phyloP scores from a whole-genome alignment of 805 yeast species.

The Debaryomyces hansenii region DNA sequence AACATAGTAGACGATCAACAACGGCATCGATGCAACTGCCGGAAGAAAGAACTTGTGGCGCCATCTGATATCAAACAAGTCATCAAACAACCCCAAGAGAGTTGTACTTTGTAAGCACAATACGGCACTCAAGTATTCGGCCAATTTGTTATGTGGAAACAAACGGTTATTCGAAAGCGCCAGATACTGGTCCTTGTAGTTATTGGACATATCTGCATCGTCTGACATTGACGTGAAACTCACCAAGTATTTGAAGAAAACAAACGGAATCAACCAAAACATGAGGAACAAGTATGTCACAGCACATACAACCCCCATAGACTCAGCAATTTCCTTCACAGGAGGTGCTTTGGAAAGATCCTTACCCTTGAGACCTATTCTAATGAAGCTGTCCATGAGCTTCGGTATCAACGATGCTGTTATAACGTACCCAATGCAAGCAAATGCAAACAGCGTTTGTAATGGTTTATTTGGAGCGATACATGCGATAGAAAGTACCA shows the following conservation, averaged over 20 bases:
- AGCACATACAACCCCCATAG: conserved; percentile 89
- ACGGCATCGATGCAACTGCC: conserved; percentile 89
- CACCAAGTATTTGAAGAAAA: conserved; percentile 75
- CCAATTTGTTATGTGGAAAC: conserved; percentile 80
- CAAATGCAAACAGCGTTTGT: conserved; percentile 63
- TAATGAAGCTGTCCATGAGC: conserved; percentile 63
- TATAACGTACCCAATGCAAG: conserved; percentile 62
- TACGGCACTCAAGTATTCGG: conserved; percentile 83
- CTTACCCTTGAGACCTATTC: conserved; percentile 80
- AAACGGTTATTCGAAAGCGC: conserved; percentile 29
- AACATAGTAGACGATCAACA: conserved; percentile 85
- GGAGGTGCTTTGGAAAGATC: conserved; percentile 83
- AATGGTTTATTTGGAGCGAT: conserved; percentile 48
- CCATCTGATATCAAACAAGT: conserved; percentile 95
- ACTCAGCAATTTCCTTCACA: conserved; percentile 66
- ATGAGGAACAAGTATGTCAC: conserved; percentile 76
- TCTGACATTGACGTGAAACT: conserved; percentile 40
- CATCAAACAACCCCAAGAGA: conserved; percentile 87
- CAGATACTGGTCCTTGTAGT: conserved; percentile 35
- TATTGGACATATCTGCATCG: conserved; percentile 31
- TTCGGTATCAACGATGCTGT: conserved; percentile 67
- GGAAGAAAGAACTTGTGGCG: conserved; percentile 95
- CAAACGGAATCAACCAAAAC: conserved; percentile 83
- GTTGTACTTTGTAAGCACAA: conserved; percentile 82
- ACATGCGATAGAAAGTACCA: conserved; percentile 19